Evolutionary conservation across 2,329 filamentous ascomycete species (phyloP).

Genomic region (Pestalotiopsis sp.): DNA sequence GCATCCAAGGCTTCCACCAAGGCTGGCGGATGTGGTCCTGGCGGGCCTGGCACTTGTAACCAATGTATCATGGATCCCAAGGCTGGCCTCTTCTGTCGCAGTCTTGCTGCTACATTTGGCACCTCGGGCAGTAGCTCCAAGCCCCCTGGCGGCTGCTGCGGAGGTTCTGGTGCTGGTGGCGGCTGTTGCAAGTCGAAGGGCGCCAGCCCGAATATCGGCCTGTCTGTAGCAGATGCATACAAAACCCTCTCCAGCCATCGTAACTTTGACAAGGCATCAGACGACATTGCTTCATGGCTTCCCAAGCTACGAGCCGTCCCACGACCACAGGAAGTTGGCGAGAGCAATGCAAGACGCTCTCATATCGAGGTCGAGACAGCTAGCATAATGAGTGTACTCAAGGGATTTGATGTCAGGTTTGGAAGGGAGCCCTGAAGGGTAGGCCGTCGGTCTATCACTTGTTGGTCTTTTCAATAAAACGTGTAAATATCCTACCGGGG

Average conservation of each 20-base stretch:
- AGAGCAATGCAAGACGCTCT: constrained; percentile 36
- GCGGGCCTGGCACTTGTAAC: constrained; percentile 77
- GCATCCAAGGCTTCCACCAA: constrained; percentile 23
- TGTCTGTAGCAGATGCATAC: constrained; percentile 78
- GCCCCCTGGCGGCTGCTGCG: constrained; percentile 58
- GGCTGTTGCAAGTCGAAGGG: constrained; percentile 64
- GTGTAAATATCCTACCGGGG: constrained; percentile 1
- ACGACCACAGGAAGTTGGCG: constrained; percentile 28
- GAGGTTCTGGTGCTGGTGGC: constrained; percentile 61
- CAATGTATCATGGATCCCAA: constrained; percentile 79
- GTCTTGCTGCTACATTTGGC: constrained; percentile 69
- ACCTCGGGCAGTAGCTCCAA: constrained; percentile 34
- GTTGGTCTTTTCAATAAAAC: not conserved
- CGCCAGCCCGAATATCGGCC: constrained; percentile 52
- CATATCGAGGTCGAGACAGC: constrained; percentile 81
- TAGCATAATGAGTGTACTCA: constrained; percentile 84
- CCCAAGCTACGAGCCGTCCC: constrained; percentile 70
- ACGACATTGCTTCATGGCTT: constrained; percentile 76
- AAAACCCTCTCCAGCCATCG: constrained; percentile 78
- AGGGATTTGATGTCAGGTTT: constrained; percentile 79
- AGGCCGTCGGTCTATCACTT: not conserved
- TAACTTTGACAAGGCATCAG: constrained; percentile 73
- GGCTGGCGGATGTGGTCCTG: constrained; percentile 57
- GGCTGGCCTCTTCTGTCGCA: constrained; percentile 82
- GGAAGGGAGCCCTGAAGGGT: constrained; percentile 41